These are phyloP conservation scores for Lentithecium fluviatile DNA, from an alignment of 495 filamentous ascomycete genomes.

Conservation along the genomic window DNA sequence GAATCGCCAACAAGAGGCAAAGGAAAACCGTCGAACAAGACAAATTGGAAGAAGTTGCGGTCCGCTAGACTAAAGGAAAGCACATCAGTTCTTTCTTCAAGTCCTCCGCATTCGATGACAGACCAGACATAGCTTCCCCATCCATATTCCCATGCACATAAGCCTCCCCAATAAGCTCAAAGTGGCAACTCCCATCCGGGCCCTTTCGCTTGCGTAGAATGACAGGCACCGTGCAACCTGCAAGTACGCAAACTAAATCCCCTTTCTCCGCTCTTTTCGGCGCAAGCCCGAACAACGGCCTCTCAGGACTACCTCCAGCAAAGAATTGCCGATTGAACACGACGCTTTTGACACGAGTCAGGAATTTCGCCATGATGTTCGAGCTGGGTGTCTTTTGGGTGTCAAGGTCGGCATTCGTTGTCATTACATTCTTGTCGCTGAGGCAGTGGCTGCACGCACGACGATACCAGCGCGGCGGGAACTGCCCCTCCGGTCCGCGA, in stretches of 20 bases:
- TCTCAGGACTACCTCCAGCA: background rate
- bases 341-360: constrained; percentile 42
- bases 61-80: no score
- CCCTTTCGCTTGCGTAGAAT: constrained; percentile 6
- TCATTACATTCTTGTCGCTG: constrained; percentile 34
- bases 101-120: no score
- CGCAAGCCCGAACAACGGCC: constrained; percentile 4
- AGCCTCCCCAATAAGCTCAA: constrained; percentile 9
- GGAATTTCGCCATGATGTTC: constrained; percentile 40
- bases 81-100: no score
- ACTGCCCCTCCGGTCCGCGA: constrained; percentile 27
- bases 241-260: constrained; percentile 36
- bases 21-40: no score
- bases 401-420: constrained; percentile 38
- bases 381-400: background rate
- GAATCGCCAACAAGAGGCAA: no score
- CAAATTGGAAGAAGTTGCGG: no score
- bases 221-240: constrained; percentile 38
- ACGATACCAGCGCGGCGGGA: constrained; percentile 39
- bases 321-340: constrained; percentile 42
- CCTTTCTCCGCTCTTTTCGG: constrained; percentile 8
- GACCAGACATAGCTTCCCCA: constrained; percentile 16
- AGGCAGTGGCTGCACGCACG: constrained; percentile 27
- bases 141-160: constrained; percentile 19
- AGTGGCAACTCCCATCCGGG: background rate